These are phyloP conservation scores for Ascochyta viciae-villosae DNA, from an alignment of 2,329 filamentous ascomycete genomes.

Conservation along the genomic window DNA sequence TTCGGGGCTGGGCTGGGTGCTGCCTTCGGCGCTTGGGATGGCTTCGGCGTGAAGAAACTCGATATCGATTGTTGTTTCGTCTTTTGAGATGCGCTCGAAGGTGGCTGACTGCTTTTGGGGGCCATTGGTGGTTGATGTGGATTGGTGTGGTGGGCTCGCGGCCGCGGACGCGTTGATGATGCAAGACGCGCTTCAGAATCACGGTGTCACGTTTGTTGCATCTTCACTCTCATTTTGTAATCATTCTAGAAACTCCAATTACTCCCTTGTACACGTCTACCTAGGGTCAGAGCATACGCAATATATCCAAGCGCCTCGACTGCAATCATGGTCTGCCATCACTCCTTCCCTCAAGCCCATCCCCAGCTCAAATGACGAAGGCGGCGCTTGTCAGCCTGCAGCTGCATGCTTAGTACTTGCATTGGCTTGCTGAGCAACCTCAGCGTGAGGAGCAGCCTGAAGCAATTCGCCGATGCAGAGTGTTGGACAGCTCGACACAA, in stretches of 20 bases:
- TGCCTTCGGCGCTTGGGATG: slow-evolving; percentile 45
- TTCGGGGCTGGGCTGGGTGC: slow-evolving; percentile 22
- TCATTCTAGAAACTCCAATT: background rate
- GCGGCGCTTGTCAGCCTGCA: background rate
- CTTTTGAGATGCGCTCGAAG: slow-evolving; percentile 45
- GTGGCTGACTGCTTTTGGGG: slow-evolving; percentile 44
- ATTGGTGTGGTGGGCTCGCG: background rate
- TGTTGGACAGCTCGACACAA: too few species aligned
- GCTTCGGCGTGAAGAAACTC: slow-evolving; percentile 74
- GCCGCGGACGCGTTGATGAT: slow-evolving; percentile 7
- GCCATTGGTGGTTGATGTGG: slow-evolving; percentile 40
- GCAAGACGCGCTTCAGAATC: slow-evolving; percentile 18
- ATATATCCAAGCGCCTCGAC: background rate
- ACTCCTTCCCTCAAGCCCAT: background rate
- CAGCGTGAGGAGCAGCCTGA: too few species aligned
- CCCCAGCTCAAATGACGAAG: background rate
- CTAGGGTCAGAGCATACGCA: background rate
- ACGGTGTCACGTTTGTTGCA: slow-evolving; percentile 32
- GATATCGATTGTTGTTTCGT: slow-evolving; percentile 85
- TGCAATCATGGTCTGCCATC: background rate
- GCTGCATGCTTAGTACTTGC: too few species aligned
- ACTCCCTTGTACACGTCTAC: background rate
- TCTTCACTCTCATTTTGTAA: background rate
- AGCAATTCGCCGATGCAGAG: too few species aligned
- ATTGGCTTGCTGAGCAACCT: too few species aligned